A percentile compares a stretch with the other conserved stretches of the same genome.
These are phyloP conservation scores for Fonsecaea multimorphosa DNA, from an alignment of 2,329 filamentous ascomycete species.

Conservation along the genomic window DNA sequence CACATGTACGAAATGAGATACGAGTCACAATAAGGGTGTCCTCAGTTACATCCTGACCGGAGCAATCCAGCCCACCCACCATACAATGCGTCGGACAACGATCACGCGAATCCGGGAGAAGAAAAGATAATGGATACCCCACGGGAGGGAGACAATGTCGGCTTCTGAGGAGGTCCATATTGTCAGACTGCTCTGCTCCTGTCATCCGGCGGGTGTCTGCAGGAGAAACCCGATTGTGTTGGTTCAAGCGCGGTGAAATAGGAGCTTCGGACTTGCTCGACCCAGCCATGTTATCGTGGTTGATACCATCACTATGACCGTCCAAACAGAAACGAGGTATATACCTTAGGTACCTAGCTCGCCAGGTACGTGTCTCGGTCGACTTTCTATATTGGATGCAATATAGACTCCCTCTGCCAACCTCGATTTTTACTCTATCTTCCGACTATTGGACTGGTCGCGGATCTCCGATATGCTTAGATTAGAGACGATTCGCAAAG, in stretches of 20 bases:
- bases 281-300: not conserved
- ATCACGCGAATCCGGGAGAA: not conserved
- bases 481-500: not conserved
- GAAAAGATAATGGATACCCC: not conserved
- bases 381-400: not conserved
- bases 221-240: not conserved
- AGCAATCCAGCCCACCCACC: not conserved
- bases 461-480: not conserved
- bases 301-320: not conserved
- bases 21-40: not conserved
- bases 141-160: not conserved
- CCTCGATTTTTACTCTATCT: not conserved
- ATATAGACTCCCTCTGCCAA: not conserved
- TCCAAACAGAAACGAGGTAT: not conserved
- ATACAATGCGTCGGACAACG: not conserved
- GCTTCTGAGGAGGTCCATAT: not conserved
- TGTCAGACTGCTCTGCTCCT: not conserved
- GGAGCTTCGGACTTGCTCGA: not conserved
- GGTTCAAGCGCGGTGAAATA: not conserved
- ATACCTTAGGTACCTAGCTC: too few relatives aligned
- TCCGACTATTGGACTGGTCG: not conserved
- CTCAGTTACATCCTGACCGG: not conserved
- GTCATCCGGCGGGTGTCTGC: not conserved
- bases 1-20: conserved; percentile 1
- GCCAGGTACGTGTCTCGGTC: not conserved